A percentile compares a stretch with the other conserved stretches of the same genome.
Evolutionary conservation across 2,329 filamentous ascomycete species (phyloP).

Genomic region (Fusarium nanum): DNA sequence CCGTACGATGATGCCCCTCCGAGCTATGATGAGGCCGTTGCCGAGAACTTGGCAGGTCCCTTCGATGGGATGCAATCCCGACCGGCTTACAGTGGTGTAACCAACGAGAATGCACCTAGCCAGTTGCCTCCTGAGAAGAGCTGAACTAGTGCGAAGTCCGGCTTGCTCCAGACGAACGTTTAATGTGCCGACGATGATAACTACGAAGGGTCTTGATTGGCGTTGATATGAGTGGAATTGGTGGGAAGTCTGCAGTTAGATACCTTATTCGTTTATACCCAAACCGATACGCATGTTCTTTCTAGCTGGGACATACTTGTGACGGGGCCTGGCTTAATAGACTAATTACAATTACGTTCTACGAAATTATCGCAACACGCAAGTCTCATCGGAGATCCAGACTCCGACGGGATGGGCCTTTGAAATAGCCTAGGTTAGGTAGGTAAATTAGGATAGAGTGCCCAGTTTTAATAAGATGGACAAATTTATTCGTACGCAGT

Average conservation of each 20-base stretch:
- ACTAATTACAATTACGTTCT: neutral
- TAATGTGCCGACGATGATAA: constrained; percentile 30
- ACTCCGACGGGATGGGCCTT: constrained; percentile 13
- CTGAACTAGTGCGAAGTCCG: constrained; percentile 30
- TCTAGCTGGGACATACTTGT: neutral
- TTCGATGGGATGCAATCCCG: constrained; percentile 71
- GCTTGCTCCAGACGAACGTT: constrained; percentile 2
- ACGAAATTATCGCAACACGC: neutral
- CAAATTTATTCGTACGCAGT: neutral
- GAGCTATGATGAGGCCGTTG: constrained; percentile 94
- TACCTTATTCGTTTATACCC: constrained; percentile 9
- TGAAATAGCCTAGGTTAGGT: neutral
- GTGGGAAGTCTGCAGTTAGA: constrained; percentile 11
- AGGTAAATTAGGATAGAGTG: neutral
- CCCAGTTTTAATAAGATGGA: neutral
- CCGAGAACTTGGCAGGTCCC: constrained; percentile 76
- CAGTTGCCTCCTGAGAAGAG: constrained; percentile 59
- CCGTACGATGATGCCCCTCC: constrained; percentile 83
- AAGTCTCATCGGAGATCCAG: constrained; percentile 12
- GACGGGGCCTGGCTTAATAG: neutral
- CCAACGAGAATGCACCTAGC: constrained; percentile 69
- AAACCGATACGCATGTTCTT: neutral
- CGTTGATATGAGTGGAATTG: neutral
- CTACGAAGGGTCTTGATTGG: constrained; percentile 11
- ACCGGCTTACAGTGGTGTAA: constrained; percentile 74